A percentile compares a stretch with the other conserved stretches of the same genome.
These are phyloP conservation scores for Grosmannia serpens DNA, from an alignment of 2,329 filamentous ascomycete genomes.

Conservation along the genomic window DNA sequence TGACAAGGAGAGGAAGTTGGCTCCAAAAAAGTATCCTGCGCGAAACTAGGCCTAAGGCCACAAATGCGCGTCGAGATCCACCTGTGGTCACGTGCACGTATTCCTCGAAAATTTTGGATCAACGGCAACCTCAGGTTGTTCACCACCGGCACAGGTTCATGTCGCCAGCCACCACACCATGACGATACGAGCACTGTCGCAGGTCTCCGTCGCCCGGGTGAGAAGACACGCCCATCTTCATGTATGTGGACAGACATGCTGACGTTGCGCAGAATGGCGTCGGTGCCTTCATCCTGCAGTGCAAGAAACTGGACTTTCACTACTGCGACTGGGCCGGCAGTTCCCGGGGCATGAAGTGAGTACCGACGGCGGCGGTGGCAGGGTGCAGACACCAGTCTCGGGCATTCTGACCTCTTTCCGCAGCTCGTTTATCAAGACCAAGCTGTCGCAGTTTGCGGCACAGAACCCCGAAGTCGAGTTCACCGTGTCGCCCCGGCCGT, in stretches of 20 bases:
- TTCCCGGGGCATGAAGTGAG: constrained; percentile 88
- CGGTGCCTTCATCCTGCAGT: constrained; percentile 93
- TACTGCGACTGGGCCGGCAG: constrained; percentile 96
- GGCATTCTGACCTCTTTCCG: constrained; percentile 2
- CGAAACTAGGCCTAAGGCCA: too few species aligned
- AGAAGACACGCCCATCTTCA: not conserved
- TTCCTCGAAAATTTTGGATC: not conserved
- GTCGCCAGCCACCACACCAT: constrained; percentile 7
- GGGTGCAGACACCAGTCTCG: not conserved
- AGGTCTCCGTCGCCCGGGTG: constrained; percentile 14
- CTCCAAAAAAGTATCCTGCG: not conserved
- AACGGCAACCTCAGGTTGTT: not conserved
- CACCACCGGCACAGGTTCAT: not conserved
- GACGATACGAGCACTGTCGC: constrained; percentile 13
- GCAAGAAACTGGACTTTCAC: constrained; percentile 89
- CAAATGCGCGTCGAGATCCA: not conserved
- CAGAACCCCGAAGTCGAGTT: constrained; percentile 85
- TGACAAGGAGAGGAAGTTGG: not conserved
- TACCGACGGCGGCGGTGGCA: not conserved
- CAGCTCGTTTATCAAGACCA: constrained; percentile 70
- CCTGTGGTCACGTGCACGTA: not conserved
- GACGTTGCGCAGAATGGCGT: constrained; percentile 65
- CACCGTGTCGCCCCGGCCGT: constrained; percentile 78
- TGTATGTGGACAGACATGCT: not conserved
- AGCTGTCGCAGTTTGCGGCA: constrained; percentile 66